A percentile compares a stretch with the other conserved stretches of the same genome.
Evolutionary conservation across 768 basidiomycete genomes (phyloP).

Genomic region (Lactarius deliciosus): DNA sequence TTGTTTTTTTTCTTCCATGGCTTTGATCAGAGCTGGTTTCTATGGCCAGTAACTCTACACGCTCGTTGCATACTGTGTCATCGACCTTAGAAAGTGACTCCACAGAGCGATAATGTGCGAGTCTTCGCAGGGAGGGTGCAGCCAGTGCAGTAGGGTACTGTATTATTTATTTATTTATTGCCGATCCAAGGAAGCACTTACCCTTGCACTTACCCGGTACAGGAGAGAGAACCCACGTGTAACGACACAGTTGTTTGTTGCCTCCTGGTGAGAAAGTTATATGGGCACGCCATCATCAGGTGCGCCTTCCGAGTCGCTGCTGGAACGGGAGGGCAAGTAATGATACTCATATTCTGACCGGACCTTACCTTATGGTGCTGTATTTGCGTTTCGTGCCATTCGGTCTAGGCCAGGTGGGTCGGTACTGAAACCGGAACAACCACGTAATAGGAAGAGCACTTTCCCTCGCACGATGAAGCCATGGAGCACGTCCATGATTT

Average conservation of each 20-base stretch:
- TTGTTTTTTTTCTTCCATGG: background rate
- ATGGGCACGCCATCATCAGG: too few species aligned
- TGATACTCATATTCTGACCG: constrained; percentile 37
- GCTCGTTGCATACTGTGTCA: background rate
- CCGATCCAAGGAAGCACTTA: too few species aligned
- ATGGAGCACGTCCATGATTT: constrained; percentile 38
- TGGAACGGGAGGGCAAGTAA: constrained; percentile 35
- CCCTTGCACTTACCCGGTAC: too few species aligned
- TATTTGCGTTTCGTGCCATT: constrained; percentile 29
- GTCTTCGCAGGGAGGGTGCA: background rate
- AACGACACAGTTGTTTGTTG: too few species aligned
- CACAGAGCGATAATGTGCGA: background rate
- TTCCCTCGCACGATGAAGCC: constrained; percentile 44
- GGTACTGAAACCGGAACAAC: too few species aligned
- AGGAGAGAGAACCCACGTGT: too few species aligned
- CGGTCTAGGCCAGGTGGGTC: background rate
- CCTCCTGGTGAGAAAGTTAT: too few species aligned
- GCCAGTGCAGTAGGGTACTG: too few species aligned
- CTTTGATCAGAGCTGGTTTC: background rate
- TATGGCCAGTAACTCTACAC: background rate
- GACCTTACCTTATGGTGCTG: constrained; percentile 40
- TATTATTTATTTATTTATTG: too few species aligned
- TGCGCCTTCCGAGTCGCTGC: too few species aligned
- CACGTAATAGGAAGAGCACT: constrained; percentile 35
- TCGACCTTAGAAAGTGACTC: background rate